Evolutionary conservation across 345 rosid species (phyloP).

Genomic region (Lepidium sativum): DNA sequence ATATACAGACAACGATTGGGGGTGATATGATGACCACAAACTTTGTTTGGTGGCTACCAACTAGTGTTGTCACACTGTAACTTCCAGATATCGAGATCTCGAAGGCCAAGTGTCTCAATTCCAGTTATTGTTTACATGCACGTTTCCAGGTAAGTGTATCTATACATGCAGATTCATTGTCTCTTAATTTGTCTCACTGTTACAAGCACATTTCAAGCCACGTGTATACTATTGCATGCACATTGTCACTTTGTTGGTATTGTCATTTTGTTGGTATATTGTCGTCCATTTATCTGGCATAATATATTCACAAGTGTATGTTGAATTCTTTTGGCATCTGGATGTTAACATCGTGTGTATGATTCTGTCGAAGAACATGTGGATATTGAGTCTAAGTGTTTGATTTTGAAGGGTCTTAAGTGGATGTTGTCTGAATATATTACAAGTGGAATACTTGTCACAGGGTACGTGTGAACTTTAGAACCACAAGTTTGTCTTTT

Average conservation of each 20-base stretch:
- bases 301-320: neutral
- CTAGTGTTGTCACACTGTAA: neutral
- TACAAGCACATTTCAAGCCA: no score
- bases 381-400: neutral
- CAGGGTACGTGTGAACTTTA: neutral
- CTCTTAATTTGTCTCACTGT: no score
- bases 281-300: neutral
- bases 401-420: no score
- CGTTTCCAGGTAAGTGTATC: no score
- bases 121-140: no score
- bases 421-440: no score
- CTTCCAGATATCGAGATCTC: neutral
- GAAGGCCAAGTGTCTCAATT: constrained; percentile 4
- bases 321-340: neutral
- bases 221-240: neutral
- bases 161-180: no score
- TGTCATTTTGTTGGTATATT: neutral
- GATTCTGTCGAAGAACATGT: constrained; percentile 10
- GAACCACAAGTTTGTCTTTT: neutral
- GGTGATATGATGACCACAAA: neutral
- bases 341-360: neutral
- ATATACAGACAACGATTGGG: neutral
- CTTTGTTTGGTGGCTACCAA: neutral
- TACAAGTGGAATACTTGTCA: neutral
- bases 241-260: neutral